Evolutionary conservation across 2,329 filamentous ascomycete species (phyloP).

Genomic region (Magnaporthiopsis rhizophila): DNA sequence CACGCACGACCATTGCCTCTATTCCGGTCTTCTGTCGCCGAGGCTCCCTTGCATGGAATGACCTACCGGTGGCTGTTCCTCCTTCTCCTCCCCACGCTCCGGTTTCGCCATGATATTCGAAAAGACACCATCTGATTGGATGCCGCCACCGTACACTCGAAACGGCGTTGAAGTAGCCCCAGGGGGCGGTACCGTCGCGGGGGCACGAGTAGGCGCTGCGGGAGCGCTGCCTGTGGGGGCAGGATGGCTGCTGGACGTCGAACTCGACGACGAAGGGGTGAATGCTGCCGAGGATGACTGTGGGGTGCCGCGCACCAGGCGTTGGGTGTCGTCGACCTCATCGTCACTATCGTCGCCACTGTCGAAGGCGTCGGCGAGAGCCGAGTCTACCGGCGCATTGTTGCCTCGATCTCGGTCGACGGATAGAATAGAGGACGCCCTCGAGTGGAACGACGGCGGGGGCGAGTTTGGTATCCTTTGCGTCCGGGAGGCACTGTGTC

Average conservation of each 20-base stretch:
- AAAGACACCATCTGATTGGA: constrained; percentile 90
- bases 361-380: constrained; percentile 90
- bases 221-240: constrained; percentile 6
- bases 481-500: constrained; percentile 14
- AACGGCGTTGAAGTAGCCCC: constrained; percentile 25
- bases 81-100: constrained; percentile 67
- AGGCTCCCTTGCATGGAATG: neutral
- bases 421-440: constrained; percentile 55
- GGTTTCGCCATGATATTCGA: constrained; percentile 91
- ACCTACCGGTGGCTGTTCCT: constrained; percentile 89
- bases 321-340: constrained; percentile 73
- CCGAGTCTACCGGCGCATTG: constrained; percentile 54
- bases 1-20: constrained; percentile 11
- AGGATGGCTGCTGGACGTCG: neutral
- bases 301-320: constrained; percentile 64
- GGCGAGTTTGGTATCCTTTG: constrained; percentile 48
- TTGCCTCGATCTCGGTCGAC: constrained; percentile 30
- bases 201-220: constrained; percentile 22
- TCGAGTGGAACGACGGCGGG: constrained; percentile 82
- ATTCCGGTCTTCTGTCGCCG: neutral
- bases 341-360: constrained; percentile 69
- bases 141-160: constrained; percentile 61
- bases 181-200: constrained; percentile 6
- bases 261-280: constrained; percentile 13
- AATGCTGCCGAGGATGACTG: constrained; percentile 11